A percentile compares a stretch with the other conserved stretches of the same genome.
These are phyloP conservation scores for Cladosporium sphaerospermum DNA, from an alignment of 2,329 filamentous ascomycete genomes.

Conservation along the genomic window DNA sequence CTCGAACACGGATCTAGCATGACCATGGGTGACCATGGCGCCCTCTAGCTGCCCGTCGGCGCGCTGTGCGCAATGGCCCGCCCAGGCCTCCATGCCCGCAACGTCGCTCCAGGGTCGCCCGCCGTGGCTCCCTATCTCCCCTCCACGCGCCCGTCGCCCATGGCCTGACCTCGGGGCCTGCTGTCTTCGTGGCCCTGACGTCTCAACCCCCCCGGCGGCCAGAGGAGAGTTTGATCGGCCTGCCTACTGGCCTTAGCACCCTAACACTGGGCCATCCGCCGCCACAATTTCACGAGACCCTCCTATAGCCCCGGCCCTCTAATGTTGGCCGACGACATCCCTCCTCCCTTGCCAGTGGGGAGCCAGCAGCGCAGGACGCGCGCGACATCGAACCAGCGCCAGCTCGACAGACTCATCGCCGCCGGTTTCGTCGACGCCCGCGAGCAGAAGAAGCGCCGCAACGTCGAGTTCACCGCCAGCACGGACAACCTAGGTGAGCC, in stretches of 20 bases:
- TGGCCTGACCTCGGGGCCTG: constrained; percentile 10
- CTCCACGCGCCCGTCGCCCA: constrained; percentile 4
- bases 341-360: constrained; percentile 8
- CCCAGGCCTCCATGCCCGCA: constrained; percentile 10
- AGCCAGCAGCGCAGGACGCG: constrained; percentile 11
- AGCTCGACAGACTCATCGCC: neutral
- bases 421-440: neutral
- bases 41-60: neutral
- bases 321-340: constrained; percentile 12
- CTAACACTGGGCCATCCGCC: constrained; percentile 5
- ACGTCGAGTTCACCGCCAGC: constrained; percentile 7
- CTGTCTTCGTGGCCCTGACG: constrained; percentile 7
- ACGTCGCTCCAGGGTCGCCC: constrained; percentile 1
- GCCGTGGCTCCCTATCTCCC: neutral
- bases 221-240: constrained; percentile 9
- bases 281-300: constrained; percentile 11
- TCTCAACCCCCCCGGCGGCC: constrained; percentile 1
- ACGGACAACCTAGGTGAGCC: constrained; percentile 7
- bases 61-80: constrained; percentile 7
- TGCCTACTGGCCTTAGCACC: constrained; percentile 9
- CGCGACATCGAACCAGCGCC: neutral
- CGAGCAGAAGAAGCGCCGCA: constrained; percentile 4
- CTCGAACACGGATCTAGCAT: constrained; percentile 9
- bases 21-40: constrained; percentile 8
- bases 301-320: constrained; percentile 9